Percentiles rank a stretch among this genome's conserved stretches.
Conservation (phyloP, 116 monocot genomes). For the Trichopus zeylanicus region DNA sequence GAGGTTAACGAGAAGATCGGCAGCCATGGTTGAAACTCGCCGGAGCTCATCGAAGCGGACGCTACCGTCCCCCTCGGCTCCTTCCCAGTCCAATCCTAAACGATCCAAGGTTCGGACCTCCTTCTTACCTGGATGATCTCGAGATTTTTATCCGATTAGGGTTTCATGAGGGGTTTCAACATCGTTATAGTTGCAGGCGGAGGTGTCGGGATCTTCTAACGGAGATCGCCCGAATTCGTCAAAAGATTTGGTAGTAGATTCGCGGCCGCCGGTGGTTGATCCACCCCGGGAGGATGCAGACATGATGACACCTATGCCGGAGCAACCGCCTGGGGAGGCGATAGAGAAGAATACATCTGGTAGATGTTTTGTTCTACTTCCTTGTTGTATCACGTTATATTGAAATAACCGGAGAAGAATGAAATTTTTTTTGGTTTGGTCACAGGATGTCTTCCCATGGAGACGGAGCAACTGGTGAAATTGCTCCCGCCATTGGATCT, state of each 20-base stretch:
- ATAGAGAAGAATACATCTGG: not conserved
- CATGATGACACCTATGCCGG: constrained; percentile 1
- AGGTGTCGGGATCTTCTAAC: not conserved
- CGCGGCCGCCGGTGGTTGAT: not conserved
- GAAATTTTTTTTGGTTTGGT: not conserved
- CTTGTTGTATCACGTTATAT: not conserved
- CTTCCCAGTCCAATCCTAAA: constrained; percentile 4
- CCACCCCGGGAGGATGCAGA: not conserved
- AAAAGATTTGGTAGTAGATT: not conserved
- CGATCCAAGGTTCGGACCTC: constrained; percentile 20
- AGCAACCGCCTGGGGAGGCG: not conserved
- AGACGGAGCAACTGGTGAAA: constrained; percentile 8
- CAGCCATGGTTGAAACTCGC: constrained; percentile 45
- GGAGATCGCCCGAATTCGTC: not conserved
- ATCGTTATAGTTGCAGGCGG: not conserved
- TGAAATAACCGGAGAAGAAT: not conserved
- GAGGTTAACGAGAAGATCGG: not conserved
- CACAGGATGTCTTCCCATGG: not conserved
- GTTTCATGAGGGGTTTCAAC: not conserved
- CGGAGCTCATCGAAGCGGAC: constrained; percentile 37
- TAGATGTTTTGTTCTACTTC: not conserved
- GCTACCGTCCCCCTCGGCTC: constrained; percentile 1
- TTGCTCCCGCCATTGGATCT: constrained; percentile 1
- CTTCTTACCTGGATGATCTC: not conserved
- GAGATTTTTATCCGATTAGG: not conserved